phyloP scores from a whole-genome alignment of 495 filamentous ascomycete genomes.

The Neurospora intermedia region DNA sequence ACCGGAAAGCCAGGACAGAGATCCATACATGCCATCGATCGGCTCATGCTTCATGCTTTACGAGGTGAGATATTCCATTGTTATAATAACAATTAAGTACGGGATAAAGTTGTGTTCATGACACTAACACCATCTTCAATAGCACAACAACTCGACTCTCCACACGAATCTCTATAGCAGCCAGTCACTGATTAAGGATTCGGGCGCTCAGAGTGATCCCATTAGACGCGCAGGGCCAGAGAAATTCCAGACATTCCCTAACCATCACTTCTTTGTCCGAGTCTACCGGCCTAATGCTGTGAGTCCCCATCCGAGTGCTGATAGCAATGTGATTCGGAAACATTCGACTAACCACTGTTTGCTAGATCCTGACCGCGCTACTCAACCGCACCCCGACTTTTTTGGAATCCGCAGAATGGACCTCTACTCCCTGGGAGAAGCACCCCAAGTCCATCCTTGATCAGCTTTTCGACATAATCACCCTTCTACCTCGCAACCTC shows the following conservation, averaged over 20 bases:
- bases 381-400: conserved; percentile 34
- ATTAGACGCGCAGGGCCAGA: conserved; percentile 30
- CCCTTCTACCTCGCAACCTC: conserved; percentile 27
- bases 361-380: conserved; percentile 31
- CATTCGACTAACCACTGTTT: background rate
- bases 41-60: conserved; percentile 34
- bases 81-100: background rate
- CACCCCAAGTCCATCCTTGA: conserved; percentile 35
- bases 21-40: conserved; percentile 8
- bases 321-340: too few species aligned
- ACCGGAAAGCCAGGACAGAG: conserved; percentile 10
- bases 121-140: conserved; percentile 6
- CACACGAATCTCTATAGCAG: conserved; percentile 17
- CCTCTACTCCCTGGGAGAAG: conserved; percentile 29
- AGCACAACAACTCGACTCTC: conserved; percentile 23
- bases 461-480: conserved; percentile 30
- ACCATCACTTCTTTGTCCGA: conserved; percentile 39
- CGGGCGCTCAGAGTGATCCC: conserved; percentile 14
- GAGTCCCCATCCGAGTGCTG: conserved; percentile 4
- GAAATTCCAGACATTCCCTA: conserved; percentile 30
- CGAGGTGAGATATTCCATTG: conserved; percentile 20
- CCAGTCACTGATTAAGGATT: conserved; percentile 21
- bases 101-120: conserved; percentile 3
- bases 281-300: conserved; percentile 35
- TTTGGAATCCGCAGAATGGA: conserved; percentile 33